Conservation (phyloP, 2,329 filamentous ascomycete species). For the Trichoderma sp. region DNA sequence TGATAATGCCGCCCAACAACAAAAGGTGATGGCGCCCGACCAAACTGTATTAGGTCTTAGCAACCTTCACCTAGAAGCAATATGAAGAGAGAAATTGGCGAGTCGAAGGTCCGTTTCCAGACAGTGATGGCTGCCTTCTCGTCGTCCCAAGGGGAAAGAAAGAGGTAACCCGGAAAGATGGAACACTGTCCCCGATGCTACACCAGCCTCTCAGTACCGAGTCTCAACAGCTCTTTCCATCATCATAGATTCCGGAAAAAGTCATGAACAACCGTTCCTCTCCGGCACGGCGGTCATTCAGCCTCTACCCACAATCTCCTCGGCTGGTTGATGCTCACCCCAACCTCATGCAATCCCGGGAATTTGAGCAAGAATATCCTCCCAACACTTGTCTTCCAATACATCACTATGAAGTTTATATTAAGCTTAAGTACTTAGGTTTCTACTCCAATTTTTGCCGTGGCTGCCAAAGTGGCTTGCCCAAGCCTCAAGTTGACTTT, state of each 20-base stretch:
- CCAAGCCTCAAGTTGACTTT: too few relatives aligned
- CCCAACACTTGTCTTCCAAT: not conserved
- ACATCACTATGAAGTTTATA: not conserved
- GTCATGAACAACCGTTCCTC: not conserved
- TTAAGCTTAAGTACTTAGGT: not conserved
- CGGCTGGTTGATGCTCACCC: not conserved
- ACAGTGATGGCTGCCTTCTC: too few relatives aligned
- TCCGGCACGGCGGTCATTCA: not conserved
- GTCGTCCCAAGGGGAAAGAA: too few relatives aligned
- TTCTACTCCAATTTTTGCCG: too few relatives aligned
- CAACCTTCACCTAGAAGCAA: too few relatives aligned
- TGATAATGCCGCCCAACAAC: not conserved
- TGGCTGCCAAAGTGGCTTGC: too few relatives aligned
- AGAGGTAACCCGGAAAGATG: too few relatives aligned
- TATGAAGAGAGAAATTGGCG: too few relatives aligned
- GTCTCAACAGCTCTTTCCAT: not conserved
- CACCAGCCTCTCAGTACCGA: not conserved
- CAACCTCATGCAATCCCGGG: not conserved
- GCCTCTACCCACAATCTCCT: constrained; percentile 3
- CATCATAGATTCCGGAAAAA: not conserved
- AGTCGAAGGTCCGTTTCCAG: too few relatives aligned
- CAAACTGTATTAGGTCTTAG: too few relatives aligned
- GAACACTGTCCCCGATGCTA: not conserved
- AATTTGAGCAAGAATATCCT: not conserved
- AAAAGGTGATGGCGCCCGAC: too few relatives aligned